These are phyloP conservation scores for Alternaria ethzedia DNA, from an alignment of 2,329 filamentous ascomycete species.

Conservation along the genomic window DNA sequence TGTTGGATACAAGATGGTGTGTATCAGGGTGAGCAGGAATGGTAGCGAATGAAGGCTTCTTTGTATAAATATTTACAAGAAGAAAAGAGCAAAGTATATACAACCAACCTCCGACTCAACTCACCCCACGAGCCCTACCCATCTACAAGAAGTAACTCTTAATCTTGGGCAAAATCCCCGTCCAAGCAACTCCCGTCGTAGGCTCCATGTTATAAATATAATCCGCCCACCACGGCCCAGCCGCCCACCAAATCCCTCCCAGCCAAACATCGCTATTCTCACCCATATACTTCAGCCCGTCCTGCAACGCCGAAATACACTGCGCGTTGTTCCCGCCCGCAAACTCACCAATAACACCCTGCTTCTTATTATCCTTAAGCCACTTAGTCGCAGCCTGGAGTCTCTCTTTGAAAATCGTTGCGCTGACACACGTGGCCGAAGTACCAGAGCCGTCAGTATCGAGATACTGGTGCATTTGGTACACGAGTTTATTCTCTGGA, in stretches of 20 bases:
- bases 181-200: constrained; percentile 52
- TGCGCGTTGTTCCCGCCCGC: constrained; percentile 59
- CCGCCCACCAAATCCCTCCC: constrained; percentile 63
- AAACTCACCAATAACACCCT: constrained; percentile 62
- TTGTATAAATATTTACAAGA: background rate
- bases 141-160: constrained; percentile 41
- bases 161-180: constrained; percentile 40
- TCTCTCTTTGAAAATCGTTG: constrained; percentile 62
- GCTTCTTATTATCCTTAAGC: constrained; percentile 61
- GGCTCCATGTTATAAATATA: constrained; percentile 62
- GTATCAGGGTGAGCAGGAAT: background rate
- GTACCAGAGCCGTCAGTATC: constrained; percentile 64
- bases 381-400: constrained; percentile 60
- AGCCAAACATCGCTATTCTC: constrained; percentile 61
- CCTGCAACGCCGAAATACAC: constrained; percentile 58
- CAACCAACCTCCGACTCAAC: background rate
- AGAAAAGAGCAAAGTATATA: constrained; percentile 10
- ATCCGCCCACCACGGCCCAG: constrained; percentile 59
- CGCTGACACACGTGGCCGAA: constrained; percentile 56
- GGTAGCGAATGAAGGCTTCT: background rate
- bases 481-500: constrained; percentile 61
- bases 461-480: constrained; percentile 69
- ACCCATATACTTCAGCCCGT: constrained; percentile 57
- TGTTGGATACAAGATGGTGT: background rate
- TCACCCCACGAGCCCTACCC: background rate